phyloP scores from a whole-genome alignment of 805 yeast species.

The Kregervanrija delftensis region DNA sequence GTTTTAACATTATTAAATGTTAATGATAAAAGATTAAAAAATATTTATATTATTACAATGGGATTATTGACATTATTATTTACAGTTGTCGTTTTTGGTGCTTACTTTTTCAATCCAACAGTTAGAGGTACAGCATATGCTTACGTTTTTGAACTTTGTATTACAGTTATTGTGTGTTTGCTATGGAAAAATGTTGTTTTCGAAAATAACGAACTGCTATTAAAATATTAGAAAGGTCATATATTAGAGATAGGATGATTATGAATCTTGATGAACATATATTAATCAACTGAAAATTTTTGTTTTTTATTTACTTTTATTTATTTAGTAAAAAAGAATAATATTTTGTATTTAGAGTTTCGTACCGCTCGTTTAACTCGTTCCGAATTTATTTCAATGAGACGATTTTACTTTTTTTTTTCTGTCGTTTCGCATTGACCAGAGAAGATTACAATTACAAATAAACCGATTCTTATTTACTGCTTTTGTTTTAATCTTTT shows the following conservation, averaged over 20 bases:
- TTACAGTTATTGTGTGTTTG: slow-evolving; percentile 15
- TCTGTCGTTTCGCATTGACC: background rate
- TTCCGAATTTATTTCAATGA: background rate
- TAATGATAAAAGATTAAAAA: slow-evolving; percentile 12
- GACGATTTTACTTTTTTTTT: slow-evolving; percentile 7
- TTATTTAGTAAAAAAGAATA: background rate
- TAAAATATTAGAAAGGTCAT: background rate
- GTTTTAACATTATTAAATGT: slow-evolving; percentile 16
- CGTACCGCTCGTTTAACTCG: slow-evolving; percentile 9
- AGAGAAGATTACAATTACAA: background rate
- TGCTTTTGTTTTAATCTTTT: slow-evolving; percentile 1
- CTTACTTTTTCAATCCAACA: slow-evolving; percentile 9
- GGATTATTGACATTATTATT: slow-evolving; percentile 1
- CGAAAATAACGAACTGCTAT: slow-evolving; percentile 12
- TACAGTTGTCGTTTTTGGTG: slow-evolving; percentile 13
- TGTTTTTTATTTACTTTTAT: background rate
- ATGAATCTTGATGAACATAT: background rate
- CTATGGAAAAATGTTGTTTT: slow-evolving; percentile 23
- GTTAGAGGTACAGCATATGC: slow-evolving; percentile 18
- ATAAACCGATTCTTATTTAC: background rate
- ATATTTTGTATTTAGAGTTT: background rate
- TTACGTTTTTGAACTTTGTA: slow-evolving; percentile 17
- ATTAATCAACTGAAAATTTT: background rate
- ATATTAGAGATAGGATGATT: background rate
- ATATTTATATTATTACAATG: slow-evolving; percentile 5